Evolutionary conservation across 495 filamentous ascomycete species (phyloP).

Genomic region (Hypoxylon intermedium): DNA sequence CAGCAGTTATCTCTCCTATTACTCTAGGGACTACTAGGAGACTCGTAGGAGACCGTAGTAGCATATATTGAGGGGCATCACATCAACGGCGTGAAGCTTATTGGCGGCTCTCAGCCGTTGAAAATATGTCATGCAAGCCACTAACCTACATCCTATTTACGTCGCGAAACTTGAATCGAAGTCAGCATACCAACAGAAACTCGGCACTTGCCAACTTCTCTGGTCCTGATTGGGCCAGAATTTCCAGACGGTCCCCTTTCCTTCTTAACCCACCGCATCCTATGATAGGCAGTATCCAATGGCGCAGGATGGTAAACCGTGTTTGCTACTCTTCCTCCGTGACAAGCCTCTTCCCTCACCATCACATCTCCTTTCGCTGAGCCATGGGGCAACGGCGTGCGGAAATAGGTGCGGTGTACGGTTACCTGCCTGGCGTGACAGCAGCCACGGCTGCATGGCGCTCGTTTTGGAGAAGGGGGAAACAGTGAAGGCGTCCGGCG

Average conservation of each 20-base stretch:
- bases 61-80: not conserved
- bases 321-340: constrained; percentile 19
- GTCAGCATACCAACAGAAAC: too few species aligned
- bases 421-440: constrained; percentile 36
- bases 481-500: constrained; percentile 17
- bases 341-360: not conserved
- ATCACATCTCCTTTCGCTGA: constrained; percentile 5
- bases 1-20: too few species aligned
- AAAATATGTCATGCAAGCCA: constrained; percentile 26
- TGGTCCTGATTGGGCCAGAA: too few species aligned
- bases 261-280: not conserved
- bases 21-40: too few species aligned
- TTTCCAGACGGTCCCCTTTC: too few species aligned
- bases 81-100: not conserved
- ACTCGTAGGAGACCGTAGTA: too few species aligned
- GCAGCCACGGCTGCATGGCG: constrained; percentile 32
- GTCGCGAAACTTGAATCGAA: constrained; percentile 8
- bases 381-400: constrained; percentile 2
- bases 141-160: constrained; percentile 15
- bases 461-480: constrained; percentile 20
- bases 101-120: constrained; percentile 8
- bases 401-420: constrained; percentile 15
- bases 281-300: not conserved
- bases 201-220: too few species aligned
- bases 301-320: not conserved